phyloP scores from a whole-genome alignment of 306 rosid genomes.

The Nissolia schottii region DNA sequence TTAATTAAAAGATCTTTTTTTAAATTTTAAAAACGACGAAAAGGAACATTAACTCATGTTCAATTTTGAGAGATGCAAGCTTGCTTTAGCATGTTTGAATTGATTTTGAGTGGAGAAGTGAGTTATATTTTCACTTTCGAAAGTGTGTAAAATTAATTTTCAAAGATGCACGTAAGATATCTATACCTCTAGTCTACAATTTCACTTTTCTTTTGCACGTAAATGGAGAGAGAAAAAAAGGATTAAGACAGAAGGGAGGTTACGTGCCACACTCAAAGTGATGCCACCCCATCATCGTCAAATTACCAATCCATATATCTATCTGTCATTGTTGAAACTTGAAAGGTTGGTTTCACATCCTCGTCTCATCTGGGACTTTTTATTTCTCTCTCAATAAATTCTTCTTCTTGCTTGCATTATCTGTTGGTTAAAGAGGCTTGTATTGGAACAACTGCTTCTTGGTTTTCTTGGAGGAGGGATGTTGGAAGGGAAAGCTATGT shows the following conservation, averaged over 20 bases:
- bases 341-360: neutral
- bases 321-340: neutral
- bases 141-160: no score
- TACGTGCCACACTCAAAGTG: conserved; percentile 33
- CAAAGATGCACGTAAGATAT: no score
- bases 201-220: no score
- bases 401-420: no score
- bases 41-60: no score
- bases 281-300: conserved; percentile 3
- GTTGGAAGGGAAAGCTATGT: conserved; percentile 76
- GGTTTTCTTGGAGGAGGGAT: conserved; percentile 29
- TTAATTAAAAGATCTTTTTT: no score
- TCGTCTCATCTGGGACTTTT: neutral
- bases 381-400: neutral
- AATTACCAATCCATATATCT: neutral
- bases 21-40: no score
- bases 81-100: no score
- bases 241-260: neutral
- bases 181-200: no score
- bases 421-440: neutral
- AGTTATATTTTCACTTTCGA: no score
- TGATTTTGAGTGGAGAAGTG: no score
- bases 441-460: neutral
- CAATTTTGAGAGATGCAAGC: no score
- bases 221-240: neutral